Conservation (phyloP, 257 asterid species). For the Solanum raphanifolium region DNA sequence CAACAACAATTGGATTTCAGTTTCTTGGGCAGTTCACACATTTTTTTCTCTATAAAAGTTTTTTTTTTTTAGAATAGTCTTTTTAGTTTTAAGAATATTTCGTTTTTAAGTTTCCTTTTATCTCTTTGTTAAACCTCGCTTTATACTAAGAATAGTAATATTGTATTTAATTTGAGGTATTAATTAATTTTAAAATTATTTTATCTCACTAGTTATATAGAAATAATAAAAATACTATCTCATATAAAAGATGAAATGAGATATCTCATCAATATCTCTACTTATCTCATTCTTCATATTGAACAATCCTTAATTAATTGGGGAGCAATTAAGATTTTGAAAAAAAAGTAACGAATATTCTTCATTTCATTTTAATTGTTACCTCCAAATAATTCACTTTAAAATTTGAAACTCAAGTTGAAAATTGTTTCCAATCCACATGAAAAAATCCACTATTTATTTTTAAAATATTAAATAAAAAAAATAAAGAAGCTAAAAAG, state of each 20-base stretch:
- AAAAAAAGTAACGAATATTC: neutral
- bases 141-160: too few species aligned
- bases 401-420: neutral
- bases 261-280: neutral
- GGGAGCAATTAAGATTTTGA: neutral
- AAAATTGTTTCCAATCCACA: too few species aligned
- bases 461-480: neutral
- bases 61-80: neutral
- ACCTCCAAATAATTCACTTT: neutral
- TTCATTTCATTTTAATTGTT: neutral
- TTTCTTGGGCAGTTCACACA: constrained; percentile 26
- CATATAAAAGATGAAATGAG: too few species aligned
- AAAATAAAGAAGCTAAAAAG: neutral
- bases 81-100: neutral
- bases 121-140: neutral
- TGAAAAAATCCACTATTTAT: neutral
- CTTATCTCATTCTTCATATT: too few species aligned
- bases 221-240: neutral
- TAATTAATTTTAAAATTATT: too few species aligned
- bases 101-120: neutral
- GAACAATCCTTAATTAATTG: neutral
- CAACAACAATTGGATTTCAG: constrained; percentile 16
- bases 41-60: neutral
- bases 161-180: too few species aligned
- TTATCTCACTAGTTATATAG: too few species aligned